phyloP scores from a whole-genome alignment of 139 green algal species.

The Tetratostichococcus sp. region DNA sequence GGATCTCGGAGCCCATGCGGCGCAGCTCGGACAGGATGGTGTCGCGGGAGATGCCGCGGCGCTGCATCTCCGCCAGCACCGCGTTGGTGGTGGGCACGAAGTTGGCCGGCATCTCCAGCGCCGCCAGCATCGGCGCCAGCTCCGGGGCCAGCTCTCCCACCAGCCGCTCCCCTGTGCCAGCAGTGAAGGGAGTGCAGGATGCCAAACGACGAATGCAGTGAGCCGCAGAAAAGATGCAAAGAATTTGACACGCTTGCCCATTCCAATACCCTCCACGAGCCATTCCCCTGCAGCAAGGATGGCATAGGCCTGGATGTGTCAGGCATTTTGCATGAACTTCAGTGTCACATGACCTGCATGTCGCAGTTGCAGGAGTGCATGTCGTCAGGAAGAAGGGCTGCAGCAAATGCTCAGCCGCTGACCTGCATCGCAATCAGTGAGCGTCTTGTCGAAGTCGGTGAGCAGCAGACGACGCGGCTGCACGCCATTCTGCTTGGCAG shows the following conservation, averaged over 20 bases:
- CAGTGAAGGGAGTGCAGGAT: background rate
- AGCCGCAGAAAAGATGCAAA: background rate
- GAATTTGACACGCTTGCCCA: no score
- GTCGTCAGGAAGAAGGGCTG: no score
- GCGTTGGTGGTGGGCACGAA: slow-evolving; percentile 80
- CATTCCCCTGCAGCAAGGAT: no score
- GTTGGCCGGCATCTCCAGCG: slow-evolving; percentile 56
- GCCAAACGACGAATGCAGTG: background rate
- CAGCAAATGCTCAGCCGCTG: background rate
- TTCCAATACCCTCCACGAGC: no score
- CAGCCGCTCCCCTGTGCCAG: slow-evolving; percentile 45
- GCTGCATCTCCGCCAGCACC: slow-evolving; percentile 61
- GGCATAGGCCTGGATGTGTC: no score
- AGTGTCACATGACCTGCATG: no score
- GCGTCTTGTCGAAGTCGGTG: slow-evolving; percentile 77
- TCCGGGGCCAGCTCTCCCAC: slow-evolving; percentile 74
- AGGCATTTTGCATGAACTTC: no score
- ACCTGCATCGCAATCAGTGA: slow-evolving; percentile 63
- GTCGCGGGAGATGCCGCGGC: slow-evolving; percentile 64
- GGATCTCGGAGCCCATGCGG: slow-evolving; percentile 60
- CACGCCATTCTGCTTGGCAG: background rate
- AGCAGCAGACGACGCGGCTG: slow-evolving; percentile 42
- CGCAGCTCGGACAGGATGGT: slow-evolving; percentile 52
- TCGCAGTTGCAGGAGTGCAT: no score
- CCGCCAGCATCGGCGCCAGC: slow-evolving; percentile 66